A percentile compares a stretch with the other conserved stretches of the same genome.
Conservation (phyloP, 2,329 filamentous ascomycete species). For the Akanthomyces lecanii region DNA sequence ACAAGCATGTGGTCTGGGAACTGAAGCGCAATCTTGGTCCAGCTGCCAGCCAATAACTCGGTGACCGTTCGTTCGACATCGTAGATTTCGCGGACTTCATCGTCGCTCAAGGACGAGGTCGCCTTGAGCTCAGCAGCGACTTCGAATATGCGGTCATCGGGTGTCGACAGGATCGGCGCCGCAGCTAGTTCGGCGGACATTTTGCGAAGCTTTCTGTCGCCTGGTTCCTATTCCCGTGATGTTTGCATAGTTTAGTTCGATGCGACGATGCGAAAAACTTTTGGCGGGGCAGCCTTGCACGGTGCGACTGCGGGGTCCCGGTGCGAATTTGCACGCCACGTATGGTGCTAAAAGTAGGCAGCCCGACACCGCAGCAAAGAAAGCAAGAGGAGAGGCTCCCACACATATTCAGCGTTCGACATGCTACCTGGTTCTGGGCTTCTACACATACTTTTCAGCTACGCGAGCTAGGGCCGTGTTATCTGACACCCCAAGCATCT, state of each 20-base stretch:
- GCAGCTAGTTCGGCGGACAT: constrained; percentile 48
- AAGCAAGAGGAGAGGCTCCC: no score
- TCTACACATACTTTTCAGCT: background rate
- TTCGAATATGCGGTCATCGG: constrained; percentile 56
- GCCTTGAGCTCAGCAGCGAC: constrained; percentile 36
- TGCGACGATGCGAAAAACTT: constrained; percentile 10
- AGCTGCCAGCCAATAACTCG: constrained; percentile 69
- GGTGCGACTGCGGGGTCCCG: constrained; percentile 13
- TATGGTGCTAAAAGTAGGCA: background rate
- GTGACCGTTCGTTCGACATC: constrained; percentile 76
- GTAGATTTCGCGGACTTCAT: constrained; percentile 72
- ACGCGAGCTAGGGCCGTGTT: background rate
- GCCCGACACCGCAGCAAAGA: background rate
- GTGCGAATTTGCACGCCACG: background rate
- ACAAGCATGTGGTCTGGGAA: constrained; percentile 91
- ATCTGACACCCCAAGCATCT: background rate
- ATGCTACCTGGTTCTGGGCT: no score
- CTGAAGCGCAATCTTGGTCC: constrained; percentile 80
- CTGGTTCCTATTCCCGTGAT: background rate
- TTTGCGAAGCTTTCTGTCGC: constrained; percentile 8
- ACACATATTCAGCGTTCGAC: no score
- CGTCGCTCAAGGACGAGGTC: constrained; percentile 45
- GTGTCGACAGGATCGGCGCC: constrained; percentile 60
- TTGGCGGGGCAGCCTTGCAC: constrained; percentile 16
- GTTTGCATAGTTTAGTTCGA: background rate